These are phyloP conservation scores for Allodekkera sacchari DNA, from an alignment of 805 yeast species.

Conservation along the genomic window DNA sequence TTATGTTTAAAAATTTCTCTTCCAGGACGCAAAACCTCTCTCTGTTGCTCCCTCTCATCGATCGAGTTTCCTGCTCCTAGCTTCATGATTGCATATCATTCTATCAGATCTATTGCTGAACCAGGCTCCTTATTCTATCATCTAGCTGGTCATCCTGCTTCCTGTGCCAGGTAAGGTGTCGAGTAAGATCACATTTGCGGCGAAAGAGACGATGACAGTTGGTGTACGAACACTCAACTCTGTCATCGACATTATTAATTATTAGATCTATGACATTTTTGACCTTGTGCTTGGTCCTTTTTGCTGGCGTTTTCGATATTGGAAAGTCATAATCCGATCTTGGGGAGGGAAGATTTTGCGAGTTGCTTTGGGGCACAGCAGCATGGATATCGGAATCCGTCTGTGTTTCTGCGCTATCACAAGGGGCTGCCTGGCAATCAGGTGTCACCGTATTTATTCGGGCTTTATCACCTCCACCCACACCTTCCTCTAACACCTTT, in stretches of 20 bases:
- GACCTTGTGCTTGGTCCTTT: slow-evolving; percentile 34
- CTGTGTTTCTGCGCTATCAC: not conserved
- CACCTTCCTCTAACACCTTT: not conserved
- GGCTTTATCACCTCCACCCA: too few relatives aligned
- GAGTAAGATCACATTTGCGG: slow-evolving; percentile 36
- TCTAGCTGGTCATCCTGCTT: slow-evolving; percentile 12
- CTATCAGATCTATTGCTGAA: slow-evolving; percentile 19
- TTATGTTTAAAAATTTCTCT: too few relatives aligned
- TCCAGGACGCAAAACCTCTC: too few relatives aligned
- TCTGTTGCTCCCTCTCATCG: too few relatives aligned
- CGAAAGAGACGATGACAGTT: slow-evolving; percentile 49
- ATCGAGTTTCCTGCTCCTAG: too few relatives aligned
- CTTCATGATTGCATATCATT: too few relatives aligned
- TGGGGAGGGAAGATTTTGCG: not conserved
- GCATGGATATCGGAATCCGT: too few relatives aligned
- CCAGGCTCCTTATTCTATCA: slow-evolving; percentile 7
- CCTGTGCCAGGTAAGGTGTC: slow-evolving; percentile 49
- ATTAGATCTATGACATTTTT: slow-evolving; percentile 31
- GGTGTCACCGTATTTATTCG: not conserved
- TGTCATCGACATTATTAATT: slow-evolving; percentile 27
- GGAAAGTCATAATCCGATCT: slow-evolving; percentile 5
- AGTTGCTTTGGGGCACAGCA: not conserved
- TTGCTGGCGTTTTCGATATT: slow-evolving; percentile 8
- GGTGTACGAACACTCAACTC: slow-evolving; percentile 36
- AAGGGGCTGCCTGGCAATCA: not conserved